Evolutionary conservation across 352 stramenopile genomes (phyloP), one percentile per base, ranked within the genome.

Genomic region (Pythium scleroteichum): DNA sequence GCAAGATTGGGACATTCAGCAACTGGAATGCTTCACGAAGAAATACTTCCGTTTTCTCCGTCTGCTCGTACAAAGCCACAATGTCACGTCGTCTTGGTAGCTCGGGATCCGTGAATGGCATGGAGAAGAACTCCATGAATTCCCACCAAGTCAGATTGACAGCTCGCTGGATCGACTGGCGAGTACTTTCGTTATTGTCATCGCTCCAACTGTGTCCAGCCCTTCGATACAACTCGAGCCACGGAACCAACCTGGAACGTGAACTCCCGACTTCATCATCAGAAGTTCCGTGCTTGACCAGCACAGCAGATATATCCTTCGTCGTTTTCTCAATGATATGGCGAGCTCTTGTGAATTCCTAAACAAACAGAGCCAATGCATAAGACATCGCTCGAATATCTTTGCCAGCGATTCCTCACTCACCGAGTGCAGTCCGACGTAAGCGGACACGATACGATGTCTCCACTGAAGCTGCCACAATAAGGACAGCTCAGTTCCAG

Each of bases 51-150:
- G 72, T 75, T 45, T 54, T 79, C n/a, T 88, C 78, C 19, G 69
- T 68, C 55, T 77, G 62, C 49, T 90, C 82, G 50, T 82, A 86
- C 0, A 91, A 64, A 33, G 80, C 71, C 10, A 92, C 45, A 48
- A 92, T 80, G 46, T 88, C 81, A 14, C 79, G 76, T 19, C 78
- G 69, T 27, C 73, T 68, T 55, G 79, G 78, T 0, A 89, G 69
- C 29, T 88, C 73, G 24, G 71, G 67, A 51, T 91, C 76, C 29
- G 46, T 81, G 53, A 92, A 91, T 19, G 85, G 85, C 75, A 89
- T 88, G 3, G 82, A 90, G 53, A 95, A 93, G 40, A 78, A 88
- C 53, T 90, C 80, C 54, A 91, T 73, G 55, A 95, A 95, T 49
- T 83, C 75, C 73, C 73, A 88, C 20, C 79, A 80, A 32, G 71